Percentiles rank a stretch among this genome's conserved stretches.
These are phyloP conservation scores for Pseudocercospora vitis DNA, from an alignment of 2,329 filamentous ascomycete species.

Conservation along the genomic window DNA sequence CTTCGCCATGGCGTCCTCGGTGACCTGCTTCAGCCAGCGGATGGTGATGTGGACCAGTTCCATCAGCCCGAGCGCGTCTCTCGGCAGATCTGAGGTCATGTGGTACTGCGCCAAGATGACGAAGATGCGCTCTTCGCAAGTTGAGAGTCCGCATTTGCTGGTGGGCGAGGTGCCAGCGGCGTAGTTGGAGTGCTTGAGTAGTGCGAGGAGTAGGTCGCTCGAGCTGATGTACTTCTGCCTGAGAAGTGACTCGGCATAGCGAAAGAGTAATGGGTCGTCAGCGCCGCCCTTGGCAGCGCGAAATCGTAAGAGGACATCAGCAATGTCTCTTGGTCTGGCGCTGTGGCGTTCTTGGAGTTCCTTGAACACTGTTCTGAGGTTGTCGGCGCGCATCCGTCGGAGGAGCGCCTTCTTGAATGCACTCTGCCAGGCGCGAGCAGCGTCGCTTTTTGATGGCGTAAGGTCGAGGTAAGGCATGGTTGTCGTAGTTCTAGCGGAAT, in stretches of 20 bases:
- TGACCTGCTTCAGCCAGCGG: slow-evolving; percentile 34
- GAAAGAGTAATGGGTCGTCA: slow-evolving; percentile 35
- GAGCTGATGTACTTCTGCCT: slow-evolving; percentile 26
- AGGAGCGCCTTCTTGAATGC: slow-evolving; percentile 25
- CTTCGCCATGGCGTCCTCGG: slow-evolving; percentile 33
- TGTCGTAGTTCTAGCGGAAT: background rate
- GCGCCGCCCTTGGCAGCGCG: slow-evolving; percentile 20
- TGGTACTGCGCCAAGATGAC: slow-evolving; percentile 32
- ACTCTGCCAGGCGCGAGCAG: slow-evolving; percentile 23
- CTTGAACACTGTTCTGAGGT: slow-evolving; percentile 22
- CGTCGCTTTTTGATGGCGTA: slow-evolving; percentile 14
- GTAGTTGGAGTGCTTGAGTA: slow-evolving; percentile 33
- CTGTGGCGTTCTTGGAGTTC: slow-evolving; percentile 18
- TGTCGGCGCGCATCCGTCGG: slow-evolving; percentile 16
- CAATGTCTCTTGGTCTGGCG: slow-evolving; percentile 23
- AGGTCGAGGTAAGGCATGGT: slow-evolving; percentile 24
- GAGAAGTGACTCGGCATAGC: slow-evolving; percentile 33
- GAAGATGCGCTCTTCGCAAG: slow-evolving; percentile 38
- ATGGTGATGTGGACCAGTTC: slow-evolving; percentile 29
- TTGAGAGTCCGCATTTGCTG: slow-evolving; percentile 25
- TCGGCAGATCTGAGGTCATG: slow-evolving; percentile 25
- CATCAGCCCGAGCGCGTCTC: slow-evolving; percentile 21
- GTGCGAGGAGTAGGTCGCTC: slow-evolving; percentile 32
- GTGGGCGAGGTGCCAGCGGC: slow-evolving; percentile 2
- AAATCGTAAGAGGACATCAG: slow-evolving; percentile 29